Evolutionary conservation across 495 filamentous ascomycete genomes (phyloP), one percentile per base, ranked within the genome.

Genomic region (Halenospora varia): DNA sequence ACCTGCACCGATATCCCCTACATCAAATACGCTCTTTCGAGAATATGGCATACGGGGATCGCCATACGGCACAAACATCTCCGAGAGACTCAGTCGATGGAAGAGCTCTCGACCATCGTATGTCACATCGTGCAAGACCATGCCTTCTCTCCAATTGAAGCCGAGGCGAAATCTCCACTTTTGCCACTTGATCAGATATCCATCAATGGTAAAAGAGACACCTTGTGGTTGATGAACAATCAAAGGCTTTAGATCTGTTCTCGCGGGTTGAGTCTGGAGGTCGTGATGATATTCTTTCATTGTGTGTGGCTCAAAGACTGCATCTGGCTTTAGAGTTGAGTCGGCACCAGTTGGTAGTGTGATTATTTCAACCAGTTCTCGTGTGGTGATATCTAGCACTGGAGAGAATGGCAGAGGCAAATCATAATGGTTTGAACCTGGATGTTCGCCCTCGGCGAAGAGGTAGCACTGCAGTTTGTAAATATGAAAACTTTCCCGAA

Each of bases 21-120:
- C 77, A 62, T 92, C 88, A 62, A 92, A 92, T 0, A 88, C 88
- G 10, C 83, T 84, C 67, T 89, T 89, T 47, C 85, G 79, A 55
- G 87, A 85, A 70, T 89, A 85, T 19, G 85, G 85, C 53, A 84
- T 82, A 59, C 88, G 84, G 4, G 86, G 86, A 68, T 87, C 87
- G 44, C 86, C 86, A 66, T 89, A 89, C 1, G 86, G 86, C 10
- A 89, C 86, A 17, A 88, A 85, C 89, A 93, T 92, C 66, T 93
- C 89, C 25, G 80, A 82, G 22, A 92, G 72, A 13, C 81, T 81
- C 8, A 92, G 69, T 2, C 89, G 78, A 70, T 88, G 88, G 61
- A 92, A 82, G 1, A 92, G 82, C 86, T 89, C 71, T 87, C 86
- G 0, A 80, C 85, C 20, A 87, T 64, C 62, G 29, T 71, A 26